Evolutionary conservation across 2,329 filamentous ascomycete species (phyloP).

Genomic region (Trichoderma polysporum): DNA sequence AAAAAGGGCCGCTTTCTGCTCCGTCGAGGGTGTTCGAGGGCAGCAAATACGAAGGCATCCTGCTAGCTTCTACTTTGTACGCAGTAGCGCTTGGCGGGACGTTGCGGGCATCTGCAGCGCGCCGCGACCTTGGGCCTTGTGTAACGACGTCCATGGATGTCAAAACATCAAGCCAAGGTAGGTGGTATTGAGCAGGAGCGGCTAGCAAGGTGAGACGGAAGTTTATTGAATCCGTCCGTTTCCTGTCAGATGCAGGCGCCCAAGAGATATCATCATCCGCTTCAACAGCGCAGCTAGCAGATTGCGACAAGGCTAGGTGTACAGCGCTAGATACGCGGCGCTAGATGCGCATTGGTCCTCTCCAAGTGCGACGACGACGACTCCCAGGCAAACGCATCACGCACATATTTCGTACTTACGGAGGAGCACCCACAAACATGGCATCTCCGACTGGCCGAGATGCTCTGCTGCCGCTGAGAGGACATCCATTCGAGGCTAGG

Average conservation of each 20-base stretch:
- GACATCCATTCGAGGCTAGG: constrained; percentile 10
- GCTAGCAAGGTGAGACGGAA: constrained; percentile 12
- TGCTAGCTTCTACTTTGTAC: neutral
- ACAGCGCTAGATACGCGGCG: neutral
- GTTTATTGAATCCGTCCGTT: neutral
- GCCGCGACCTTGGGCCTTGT: neutral
- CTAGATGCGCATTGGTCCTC: neutral
- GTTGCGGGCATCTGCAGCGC: constrained; percentile 9
- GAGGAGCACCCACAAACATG: neutral
- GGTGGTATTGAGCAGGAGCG: neutral
- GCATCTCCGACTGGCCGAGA: constrained; percentile 12
- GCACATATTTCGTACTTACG: constrained; percentile 9
- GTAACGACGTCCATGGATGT: constrained; percentile 10
- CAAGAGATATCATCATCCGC: neutral
- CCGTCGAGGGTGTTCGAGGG: neutral
- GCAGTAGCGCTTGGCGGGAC: neutral
- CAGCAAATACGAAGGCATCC: constrained; percentile 1
- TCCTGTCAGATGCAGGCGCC: neutral
- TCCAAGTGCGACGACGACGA: neutral
- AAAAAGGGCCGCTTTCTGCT: neutral
- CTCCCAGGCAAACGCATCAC: constrained; percentile 12
- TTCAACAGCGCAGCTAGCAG: neutral
- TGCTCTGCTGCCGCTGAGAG: neutral
- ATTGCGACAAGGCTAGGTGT: neutral
- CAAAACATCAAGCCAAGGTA: neutral